These are phyloP conservation scores for Cryptosporidium sp. DNA, from an alignment of 169 alveolate species.

Conservation along the genomic window DNA sequence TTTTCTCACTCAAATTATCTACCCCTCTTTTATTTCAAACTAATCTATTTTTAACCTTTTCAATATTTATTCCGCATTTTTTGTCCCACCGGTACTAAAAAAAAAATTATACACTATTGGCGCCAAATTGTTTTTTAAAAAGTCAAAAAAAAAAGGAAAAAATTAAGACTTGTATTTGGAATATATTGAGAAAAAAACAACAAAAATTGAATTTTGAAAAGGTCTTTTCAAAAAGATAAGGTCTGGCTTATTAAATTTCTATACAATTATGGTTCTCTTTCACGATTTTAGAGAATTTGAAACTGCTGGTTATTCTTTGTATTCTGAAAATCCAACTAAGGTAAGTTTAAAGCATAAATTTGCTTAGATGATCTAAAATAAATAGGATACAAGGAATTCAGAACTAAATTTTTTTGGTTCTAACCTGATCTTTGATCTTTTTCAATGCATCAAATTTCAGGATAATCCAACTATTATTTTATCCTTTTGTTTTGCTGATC, in stretches of 20 bases:
- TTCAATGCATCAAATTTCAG: background rate
- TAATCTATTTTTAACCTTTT: background rate
- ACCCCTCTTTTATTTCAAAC: background rate
- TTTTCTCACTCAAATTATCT: too few species aligned
- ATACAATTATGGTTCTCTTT: slow-evolving; percentile 32
- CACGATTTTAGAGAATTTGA: slow-evolving; percentile 42
- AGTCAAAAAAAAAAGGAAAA: background rate
- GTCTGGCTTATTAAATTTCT: too few species aligned
- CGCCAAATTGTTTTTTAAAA: background rate
- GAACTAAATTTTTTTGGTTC: background rate
- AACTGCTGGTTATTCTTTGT: slow-evolving; percentile 47
- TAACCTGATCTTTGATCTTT: too few species aligned
- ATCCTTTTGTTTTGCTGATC: background rate
- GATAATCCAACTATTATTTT: background rate
- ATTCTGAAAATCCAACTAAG: slow-evolving; percentile 15
- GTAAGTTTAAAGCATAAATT: slow-evolving; percentile 14
- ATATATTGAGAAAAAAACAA: background rate
- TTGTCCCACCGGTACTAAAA: background rate
- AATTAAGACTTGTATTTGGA: background rate
- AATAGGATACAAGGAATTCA: background rate
- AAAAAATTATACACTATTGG: background rate
- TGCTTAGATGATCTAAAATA: background rate
- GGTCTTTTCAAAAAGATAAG: background rate
- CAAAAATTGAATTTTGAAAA: background rate
- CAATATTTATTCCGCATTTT: background rate